These are phyloP conservation scores for Peziza echinospora DNA, from an alignment of 495 filamentous ascomycete genomes.

Conservation along the genomic window DNA sequence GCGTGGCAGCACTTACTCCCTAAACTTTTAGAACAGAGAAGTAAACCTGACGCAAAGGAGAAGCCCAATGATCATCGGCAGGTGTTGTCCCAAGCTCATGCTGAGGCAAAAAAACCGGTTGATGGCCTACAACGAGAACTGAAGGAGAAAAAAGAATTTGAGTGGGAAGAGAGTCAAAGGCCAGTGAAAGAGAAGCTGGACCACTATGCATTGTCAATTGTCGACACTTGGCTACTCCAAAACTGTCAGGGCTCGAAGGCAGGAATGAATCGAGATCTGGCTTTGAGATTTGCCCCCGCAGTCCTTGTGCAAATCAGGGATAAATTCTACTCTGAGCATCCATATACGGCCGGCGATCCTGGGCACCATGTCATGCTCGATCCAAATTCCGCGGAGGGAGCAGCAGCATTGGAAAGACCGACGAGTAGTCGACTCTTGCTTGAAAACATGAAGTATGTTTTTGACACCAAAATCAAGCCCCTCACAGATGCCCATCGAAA, in stretches of 20 bases:
- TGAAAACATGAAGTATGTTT: conserved; percentile 73
- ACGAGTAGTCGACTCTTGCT: conserved; percentile 39
- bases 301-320: conserved; percentile 40
- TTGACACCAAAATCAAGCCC: conserved; percentile 50
- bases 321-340: conserved; percentile 37
- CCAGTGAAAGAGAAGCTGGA: conserved; percentile 38
- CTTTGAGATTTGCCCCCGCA: conserved; percentile 42
- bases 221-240: conserved; percentile 37
- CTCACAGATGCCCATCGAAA: conserved; percentile 37
- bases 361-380: conserved; percentile 6
- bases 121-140: conserved; percentile 31
- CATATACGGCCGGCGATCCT: conserved; percentile 25
- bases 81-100: conserved; percentile 7
- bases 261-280: conserved; percentile 32
- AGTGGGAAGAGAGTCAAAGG: conserved; percentile 46
- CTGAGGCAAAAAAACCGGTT: conserved; percentile 13
- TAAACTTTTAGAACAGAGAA: conserved; percentile 39
- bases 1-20: conserved; percentile 44
- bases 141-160: conserved; percentile 36
- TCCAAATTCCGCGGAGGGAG: conserved; percentile 4
- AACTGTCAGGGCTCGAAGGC: not conserved
- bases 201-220: conserved; percentile 40
- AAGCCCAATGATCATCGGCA: conserved; percentile 24
- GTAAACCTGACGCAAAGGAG: conserved; percentile 33
- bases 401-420: conserved; percentile 31